Base-by-base conservation (phyloP, 1,284 basidiomycete species). In the Ganoderma meredithae region DNA sequence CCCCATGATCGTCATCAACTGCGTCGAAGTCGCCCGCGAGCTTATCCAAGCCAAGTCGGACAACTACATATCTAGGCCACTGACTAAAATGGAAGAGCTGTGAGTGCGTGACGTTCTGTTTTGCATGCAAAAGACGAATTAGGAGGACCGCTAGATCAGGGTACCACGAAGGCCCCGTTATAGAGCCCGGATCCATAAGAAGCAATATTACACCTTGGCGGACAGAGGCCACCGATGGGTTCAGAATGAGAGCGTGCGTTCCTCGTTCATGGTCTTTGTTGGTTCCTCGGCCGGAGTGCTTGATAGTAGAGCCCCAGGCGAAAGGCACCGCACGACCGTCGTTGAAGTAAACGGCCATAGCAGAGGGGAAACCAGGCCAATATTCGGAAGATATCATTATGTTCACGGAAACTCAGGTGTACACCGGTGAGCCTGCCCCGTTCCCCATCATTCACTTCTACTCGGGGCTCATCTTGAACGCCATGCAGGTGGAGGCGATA, bases 321-420 rank as follows among this genome's bases (percentile, higher is more conserved):
- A 55, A 72, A 12, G 71, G 64, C 75, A 78, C 61, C 63, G 72
- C 39, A 71, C 65, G 40, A 25, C 59, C 13, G 31, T 69, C 58
- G 13, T 72, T 19, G 74, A 79, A 39, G 69, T 73, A 3, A 75
- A 82, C 53, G 77, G 83, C 58, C 85, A 89, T 73, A 85, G 86
- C 69, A 87, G 91, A 70, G 78, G 91, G 56, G 86, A 87, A 69
- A 88, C 40, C 63, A 2, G 62, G 47, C 6, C 44, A 70, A 17
- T 39, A 63, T 52, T 33, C 70, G 1, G 64, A 69, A 4, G 59
- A 63, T n/a, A 43, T 71, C 39, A 56, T 71, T 44, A 69, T 60
- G 65, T 69, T 67, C 61, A 63, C 62, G 5, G 65, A 67, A 10
- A 65, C 67, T 10, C 67, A 71, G 33, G 65, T 71, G 15, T 68